Evolutionary conservation across 176 grass and related monocot species (phyloP).

Genomic region (Juncus inflexus): DNA sequence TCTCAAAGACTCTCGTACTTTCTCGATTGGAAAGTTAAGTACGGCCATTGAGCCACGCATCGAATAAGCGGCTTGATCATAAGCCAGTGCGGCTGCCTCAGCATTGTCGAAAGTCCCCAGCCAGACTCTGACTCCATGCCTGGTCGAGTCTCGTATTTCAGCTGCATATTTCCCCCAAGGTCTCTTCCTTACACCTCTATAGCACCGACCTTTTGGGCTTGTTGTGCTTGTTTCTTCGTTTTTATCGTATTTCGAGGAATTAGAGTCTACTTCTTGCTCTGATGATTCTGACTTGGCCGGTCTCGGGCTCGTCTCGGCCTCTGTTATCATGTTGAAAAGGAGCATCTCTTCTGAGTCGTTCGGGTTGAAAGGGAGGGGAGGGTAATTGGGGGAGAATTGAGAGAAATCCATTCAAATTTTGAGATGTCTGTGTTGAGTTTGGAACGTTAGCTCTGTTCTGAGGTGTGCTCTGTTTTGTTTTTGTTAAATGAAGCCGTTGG

Average conservation of each 20-base stretch:
- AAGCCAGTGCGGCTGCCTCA: constrained; percentile 67
- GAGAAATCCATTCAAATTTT: constrained; percentile 1
- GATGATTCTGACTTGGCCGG: neutral
- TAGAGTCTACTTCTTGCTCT: constrained; percentile 9
- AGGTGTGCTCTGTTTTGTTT: constrained; percentile 7
- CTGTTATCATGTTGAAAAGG: constrained; percentile 33
- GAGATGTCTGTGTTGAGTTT: neutral
- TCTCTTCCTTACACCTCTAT: constrained; percentile 72
- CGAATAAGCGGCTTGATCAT: constrained; percentile 67
- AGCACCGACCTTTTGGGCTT: constrained; percentile 27
- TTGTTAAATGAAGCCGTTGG: neutral
- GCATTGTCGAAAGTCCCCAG: constrained; percentile 80
- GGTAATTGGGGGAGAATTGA: neutral
- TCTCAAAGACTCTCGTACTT: constrained; percentile 28
- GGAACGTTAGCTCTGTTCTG: neutral
- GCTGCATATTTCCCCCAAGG: constrained; percentile 77
- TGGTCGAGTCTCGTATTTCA: constrained; percentile 71
- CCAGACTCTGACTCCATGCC: constrained; percentile 59
- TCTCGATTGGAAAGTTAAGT: constrained; percentile 63
- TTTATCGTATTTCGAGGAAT: neutral
- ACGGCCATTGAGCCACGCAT: constrained; percentile 58
- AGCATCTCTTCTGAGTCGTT: constrained; percentile 43
- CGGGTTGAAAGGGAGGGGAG: constrained; percentile 29
- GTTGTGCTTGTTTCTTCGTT: neutral
- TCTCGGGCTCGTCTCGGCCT: constrained; percentile 17